Evolutionary conservation across 768 basidiomycete genomes (phyloP).

Genomic region (Porpolomopsis calyptriformis): DNA sequence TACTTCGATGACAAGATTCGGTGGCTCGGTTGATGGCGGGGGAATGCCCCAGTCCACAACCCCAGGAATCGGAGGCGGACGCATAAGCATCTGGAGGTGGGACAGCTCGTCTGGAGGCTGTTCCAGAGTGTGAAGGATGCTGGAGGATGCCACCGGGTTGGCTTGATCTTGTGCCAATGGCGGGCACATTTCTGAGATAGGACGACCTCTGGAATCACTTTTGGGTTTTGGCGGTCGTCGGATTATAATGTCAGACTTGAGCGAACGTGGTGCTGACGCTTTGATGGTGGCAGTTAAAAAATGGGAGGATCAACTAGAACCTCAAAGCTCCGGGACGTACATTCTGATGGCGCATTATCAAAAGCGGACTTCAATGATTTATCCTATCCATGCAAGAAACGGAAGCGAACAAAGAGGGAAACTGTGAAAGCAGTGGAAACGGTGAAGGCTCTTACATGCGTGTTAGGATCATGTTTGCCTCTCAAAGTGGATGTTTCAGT

Average conservation of each 20-base stretch:
- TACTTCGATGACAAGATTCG: conserved; percentile 57
- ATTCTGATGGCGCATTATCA: conserved; percentile 28
- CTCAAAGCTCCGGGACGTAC: conserved; percentile 26
- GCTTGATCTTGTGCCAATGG: conserved; percentile 1
- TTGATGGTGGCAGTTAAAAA: neutral
- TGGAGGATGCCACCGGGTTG: conserved; percentile 14
- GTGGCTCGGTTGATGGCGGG: conserved; percentile 38
- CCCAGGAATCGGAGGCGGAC: conserved; percentile 55
- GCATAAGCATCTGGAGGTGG: conserved; percentile 44
- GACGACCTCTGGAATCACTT: conserved; percentile 37
- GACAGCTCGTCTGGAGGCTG: conserved; percentile 37
- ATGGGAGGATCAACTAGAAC: neutral
- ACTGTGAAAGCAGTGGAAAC: conserved; percentile 27
- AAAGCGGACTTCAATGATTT: conserved; percentile 32
- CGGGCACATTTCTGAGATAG: conserved; percentile 1
- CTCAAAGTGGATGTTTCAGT: conserved; percentile 23
- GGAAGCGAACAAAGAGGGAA: conserved; percentile 59
- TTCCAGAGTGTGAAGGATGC: conserved; percentile 8
- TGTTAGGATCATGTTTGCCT: conserved; percentile 13
- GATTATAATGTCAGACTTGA: conserved; percentile 52
- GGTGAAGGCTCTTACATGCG: conserved; percentile 55
- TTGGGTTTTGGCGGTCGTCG: conserved; percentile 40
- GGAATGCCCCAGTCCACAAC: conserved; percentile 73
- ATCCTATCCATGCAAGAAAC: conserved; percentile 58
- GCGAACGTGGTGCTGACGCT: conserved; percentile 29